Evolutionary conservation across 2,329 filamentous ascomycete genomes (phyloP).

Genomic region (Beauveria scarabaeidicola): DNA sequence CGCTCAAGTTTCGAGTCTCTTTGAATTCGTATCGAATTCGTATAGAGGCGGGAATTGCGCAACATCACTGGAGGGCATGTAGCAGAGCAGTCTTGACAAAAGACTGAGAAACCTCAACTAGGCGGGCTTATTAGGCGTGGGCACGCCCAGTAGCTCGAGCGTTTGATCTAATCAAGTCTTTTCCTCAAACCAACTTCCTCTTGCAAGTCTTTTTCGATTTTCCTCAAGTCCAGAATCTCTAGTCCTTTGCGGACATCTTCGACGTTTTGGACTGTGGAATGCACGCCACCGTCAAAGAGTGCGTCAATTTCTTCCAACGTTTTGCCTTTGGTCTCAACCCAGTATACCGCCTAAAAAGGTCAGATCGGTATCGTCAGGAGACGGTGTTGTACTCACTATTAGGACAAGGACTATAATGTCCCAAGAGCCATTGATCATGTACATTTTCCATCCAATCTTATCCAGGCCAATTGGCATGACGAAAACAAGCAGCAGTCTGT

Average conservation of each 20-base stretch:
- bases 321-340: slow-evolving; percentile 34
- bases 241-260: slow-evolving; percentile 15
- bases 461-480: slow-evolving; percentile 17
- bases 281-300: slow-evolving; percentile 18
- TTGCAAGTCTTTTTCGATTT: slow-evolving; percentile 2
- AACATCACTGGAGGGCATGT: too few species aligned
- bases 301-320: slow-evolving; percentile 36
- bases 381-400: slow-evolving; percentile 9
- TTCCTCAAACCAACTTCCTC: slow-evolving; percentile 1
- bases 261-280: slow-evolving; percentile 13
- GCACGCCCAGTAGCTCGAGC: too few species aligned
- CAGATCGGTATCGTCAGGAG: background rate
- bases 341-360: slow-evolving; percentile 12
- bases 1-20: too few species aligned
- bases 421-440: slow-evolving; percentile 20
- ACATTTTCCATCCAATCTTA: slow-evolving; percentile 19
- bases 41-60: too few species aligned
- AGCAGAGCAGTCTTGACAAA: too few species aligned
- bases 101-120: too few species aligned
- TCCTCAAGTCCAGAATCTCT: background rate
- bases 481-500: slow-evolving; percentile 15
- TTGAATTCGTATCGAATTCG: too few species aligned
- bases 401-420: slow-evolving; percentile 17
- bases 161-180: background rate
- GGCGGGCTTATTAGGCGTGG: too few species aligned